Conservation (phyloP, 352 stramenopile genomes). For the Plasmopara viticola region DNA sequence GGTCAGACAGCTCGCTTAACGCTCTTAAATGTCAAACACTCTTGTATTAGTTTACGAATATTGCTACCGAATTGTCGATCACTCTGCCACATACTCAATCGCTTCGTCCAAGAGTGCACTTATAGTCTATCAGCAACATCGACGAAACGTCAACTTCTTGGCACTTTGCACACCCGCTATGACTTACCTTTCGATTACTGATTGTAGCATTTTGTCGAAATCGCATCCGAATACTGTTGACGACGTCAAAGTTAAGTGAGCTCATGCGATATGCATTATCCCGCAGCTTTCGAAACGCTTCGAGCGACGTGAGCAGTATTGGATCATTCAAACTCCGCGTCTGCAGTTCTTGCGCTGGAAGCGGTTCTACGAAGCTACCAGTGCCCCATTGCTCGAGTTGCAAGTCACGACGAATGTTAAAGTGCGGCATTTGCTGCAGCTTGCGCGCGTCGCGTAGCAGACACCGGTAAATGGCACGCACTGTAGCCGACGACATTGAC, state of each 20-base stretch:
- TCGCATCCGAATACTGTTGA: slow-evolving; percentile 29
- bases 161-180: background rate
- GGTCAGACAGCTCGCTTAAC: slow-evolving; percentile 57
- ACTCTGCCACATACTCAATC: slow-evolving; percentile 34
- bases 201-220: slow-evolving; percentile 43
- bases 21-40: slow-evolving; percentile 24
- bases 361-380: slow-evolving; percentile 36
- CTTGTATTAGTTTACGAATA: background rate
- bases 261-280: slow-evolving; percentile 32
- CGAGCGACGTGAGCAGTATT: slow-evolving; percentile 31
- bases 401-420: slow-evolving; percentile 48
- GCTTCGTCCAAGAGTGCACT: slow-evolving; percentile 59
- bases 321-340: slow-evolving; percentile 8
- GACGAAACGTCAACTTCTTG: background rate
- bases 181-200: slow-evolving; percentile 31
- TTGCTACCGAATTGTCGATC: background rate
- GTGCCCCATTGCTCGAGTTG: slow-evolving; percentile 59
- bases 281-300: slow-evolving; percentile 36
- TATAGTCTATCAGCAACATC: slow-evolving; percentile 20
- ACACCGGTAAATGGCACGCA: slow-evolving; percentile 60
- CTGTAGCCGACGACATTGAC: slow-evolving; percentile 18
- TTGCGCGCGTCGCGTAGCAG: slow-evolving; percentile 53
- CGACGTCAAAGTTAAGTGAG: slow-evolving; percentile 24
- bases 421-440: slow-evolving; percentile 53
- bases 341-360: slow-evolving; percentile 6